A percentile compares a stretch with the other conserved stretches of the same genome.
Evolutionary conservation across 306 rosid species (phyloP).

Genomic region (Hylodesmum podocarpum): DNA sequence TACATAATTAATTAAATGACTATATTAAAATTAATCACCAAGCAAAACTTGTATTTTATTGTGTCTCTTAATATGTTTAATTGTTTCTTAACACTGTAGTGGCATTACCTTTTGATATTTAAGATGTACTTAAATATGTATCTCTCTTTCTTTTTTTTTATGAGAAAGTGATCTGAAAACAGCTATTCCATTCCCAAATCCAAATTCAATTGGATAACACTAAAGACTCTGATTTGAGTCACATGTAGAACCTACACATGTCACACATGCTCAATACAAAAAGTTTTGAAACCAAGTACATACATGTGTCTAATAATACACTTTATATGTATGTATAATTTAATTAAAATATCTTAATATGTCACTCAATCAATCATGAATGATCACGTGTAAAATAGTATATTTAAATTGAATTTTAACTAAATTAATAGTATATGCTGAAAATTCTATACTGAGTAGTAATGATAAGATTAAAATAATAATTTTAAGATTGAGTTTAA

Average conservation of each 20-base stretch:
- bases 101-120: not conserved
- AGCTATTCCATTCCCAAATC: slow-evolving; percentile 11
- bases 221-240: slow-evolving; percentile 23
- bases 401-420: too few relatives aligned
- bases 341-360: not conserved
- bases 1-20: too few relatives aligned
- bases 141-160: not conserved
- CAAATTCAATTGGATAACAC: slow-evolving; percentile 37
- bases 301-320: slow-evolving; percentile 41
- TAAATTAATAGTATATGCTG: too few relatives aligned
- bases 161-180: not conserved
- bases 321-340: not conserved
- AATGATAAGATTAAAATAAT: too few relatives aligned
- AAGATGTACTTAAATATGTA: not conserved
- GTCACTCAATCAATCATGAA: not conserved
- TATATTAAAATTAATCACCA: too few relatives aligned
- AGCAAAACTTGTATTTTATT: too few relatives aligned
- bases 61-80: too few relatives aligned
- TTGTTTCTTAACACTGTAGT: not conserved
- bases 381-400: not conserved
- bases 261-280: slow-evolving; percentile 56
- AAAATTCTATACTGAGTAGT: too few relatives aligned
- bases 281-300: slow-evolving; percentile 39
- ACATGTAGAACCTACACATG: slow-evolving; percentile 55
- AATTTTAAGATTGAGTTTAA: too few relatives aligned